Base-by-base conservation (phyloP, 345 rosid species). In the Brassica cretica region DNA sequence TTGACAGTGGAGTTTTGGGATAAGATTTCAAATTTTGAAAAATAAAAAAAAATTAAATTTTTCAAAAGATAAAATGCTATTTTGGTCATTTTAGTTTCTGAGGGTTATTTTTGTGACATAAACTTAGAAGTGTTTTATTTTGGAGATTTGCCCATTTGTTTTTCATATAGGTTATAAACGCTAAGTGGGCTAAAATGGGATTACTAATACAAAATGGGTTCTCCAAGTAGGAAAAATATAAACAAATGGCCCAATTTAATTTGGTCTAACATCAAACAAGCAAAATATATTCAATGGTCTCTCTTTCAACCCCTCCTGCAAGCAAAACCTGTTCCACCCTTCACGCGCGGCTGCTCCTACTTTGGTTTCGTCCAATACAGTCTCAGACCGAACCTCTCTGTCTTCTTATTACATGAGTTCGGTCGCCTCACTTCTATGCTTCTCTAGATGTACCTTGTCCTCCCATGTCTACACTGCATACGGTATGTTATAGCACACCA, bases 401-500 rank as follows among this genome's bases (percentile, higher is more conserved):
- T 21, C 1, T 9, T 16, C 27, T 71, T 55, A 46, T 1, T 39
- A 64, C 21, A 32, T 44, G 65, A 32, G 32, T 21, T 66, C 41
- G 66, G 29, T 46, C 19, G 33, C 18, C 14, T 46, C 56, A 30
- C 15, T 46, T 21, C 2, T 59, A 39, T 27, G 62, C 60, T 56
- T 58, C 62, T 41, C 6, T 72, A 30, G 8, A 30, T 60, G 3
- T 16, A 25, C 68, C 44, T 18, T n/a, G n/a, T 6, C 1, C 16
- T 66, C 67, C 39, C n/a, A 29, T n/a, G 49, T 14, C 15, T 32
- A 6, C 2, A 1, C 12, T 60, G 56, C 67, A 11, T 35, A 49
- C 9, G 70, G 74, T 78, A 66, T 59, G 25, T 25, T 66, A 5
- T 0, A 60, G 82, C 70, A 0, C 74, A 73, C 82, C 46, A 79